Conservation (phyloP, 768 basidiomycete genomes). For the Mycena floridula region DNA sequence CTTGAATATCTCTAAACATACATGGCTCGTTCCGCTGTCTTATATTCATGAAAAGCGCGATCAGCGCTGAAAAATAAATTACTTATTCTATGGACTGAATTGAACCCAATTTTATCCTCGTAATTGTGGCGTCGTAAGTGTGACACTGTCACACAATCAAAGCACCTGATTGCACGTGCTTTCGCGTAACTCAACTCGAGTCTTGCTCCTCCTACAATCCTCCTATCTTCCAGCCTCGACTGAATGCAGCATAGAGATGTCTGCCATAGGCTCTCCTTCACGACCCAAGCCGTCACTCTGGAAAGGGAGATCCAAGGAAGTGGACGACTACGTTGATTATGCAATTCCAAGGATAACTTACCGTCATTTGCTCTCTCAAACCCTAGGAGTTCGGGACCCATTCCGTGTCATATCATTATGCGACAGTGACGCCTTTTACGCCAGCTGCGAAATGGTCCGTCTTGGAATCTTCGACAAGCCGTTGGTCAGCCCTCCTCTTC, state of each 20-base stretch:
- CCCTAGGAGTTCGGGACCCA: constrained; percentile 66
- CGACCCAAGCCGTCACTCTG: constrained; percentile 13
- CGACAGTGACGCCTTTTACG: constrained; percentile 86
- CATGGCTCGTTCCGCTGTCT: constrained; percentile 72
- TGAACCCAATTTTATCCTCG: too few relatives aligned
- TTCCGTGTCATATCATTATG: constrained; percentile 84
- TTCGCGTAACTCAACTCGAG: neutral
- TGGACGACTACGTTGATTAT: constrained; percentile 47
- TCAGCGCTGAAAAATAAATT: too few relatives aligned
- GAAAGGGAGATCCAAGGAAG: constrained; percentile 55
- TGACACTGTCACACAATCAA: too few relatives aligned
- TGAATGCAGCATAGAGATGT: too few relatives aligned
- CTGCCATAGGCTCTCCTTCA: neutral
- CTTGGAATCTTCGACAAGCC: constrained; percentile 61
- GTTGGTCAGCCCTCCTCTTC: constrained; percentile 35
- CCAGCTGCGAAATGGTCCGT: constrained; percentile 80
- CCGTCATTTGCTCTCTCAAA: constrained; percentile 65
- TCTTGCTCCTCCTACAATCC: too few relatives aligned
- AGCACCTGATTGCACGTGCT: neutral
- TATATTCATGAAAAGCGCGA: too few relatives aligned
- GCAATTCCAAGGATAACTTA: constrained; percentile 70
- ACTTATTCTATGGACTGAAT: too few relatives aligned
- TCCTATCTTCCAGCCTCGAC: too few relatives aligned
- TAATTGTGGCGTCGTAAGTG: too few relatives aligned
- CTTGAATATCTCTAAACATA: constrained; percentile 18